Percentiles rank a stretch among this genome's conserved stretches.
Evolutionary conservation across 257 asterid species (phyloP).

Genomic region (Solanum ahanhuiri): DNA sequence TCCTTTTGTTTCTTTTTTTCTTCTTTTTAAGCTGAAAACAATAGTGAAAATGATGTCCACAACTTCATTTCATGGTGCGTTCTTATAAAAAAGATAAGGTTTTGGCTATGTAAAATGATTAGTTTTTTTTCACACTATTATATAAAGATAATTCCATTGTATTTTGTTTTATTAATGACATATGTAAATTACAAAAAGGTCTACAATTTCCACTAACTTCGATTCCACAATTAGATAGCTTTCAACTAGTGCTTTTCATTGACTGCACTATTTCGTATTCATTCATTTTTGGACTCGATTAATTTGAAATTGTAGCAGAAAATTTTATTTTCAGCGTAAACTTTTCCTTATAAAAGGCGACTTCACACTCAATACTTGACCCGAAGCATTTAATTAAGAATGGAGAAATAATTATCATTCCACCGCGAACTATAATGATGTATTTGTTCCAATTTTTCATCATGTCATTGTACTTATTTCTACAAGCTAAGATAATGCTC

Average conservation of each 20-base stretch:
- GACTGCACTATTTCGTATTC: neutral
- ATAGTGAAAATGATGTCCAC: neutral
- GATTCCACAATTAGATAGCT: neutral
- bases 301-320: neutral
- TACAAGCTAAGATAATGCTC: neutral
- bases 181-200: neutral
- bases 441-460: neutral
- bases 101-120: neutral
- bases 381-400: neutral
- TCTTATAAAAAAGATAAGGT: neutral
- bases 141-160: neutral
- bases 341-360: fast-evolving
- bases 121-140: neutral
- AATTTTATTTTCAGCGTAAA: neutral
- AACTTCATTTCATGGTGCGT: neutral
- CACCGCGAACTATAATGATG: neutral
- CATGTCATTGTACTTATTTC: neutral
- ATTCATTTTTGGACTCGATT: neutral
- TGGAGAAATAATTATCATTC: neutral
- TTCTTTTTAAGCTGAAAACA: neutral
- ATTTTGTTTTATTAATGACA: neutral
- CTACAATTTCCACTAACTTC: neutral
- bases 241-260: neutral
- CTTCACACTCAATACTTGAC: neutral
- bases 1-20: neutral